Evolutionary conservation across 306 rosid species (phyloP), one percentile per base, ranked within the genome.

Genomic region (Vachellia pachyceras): DNA sequence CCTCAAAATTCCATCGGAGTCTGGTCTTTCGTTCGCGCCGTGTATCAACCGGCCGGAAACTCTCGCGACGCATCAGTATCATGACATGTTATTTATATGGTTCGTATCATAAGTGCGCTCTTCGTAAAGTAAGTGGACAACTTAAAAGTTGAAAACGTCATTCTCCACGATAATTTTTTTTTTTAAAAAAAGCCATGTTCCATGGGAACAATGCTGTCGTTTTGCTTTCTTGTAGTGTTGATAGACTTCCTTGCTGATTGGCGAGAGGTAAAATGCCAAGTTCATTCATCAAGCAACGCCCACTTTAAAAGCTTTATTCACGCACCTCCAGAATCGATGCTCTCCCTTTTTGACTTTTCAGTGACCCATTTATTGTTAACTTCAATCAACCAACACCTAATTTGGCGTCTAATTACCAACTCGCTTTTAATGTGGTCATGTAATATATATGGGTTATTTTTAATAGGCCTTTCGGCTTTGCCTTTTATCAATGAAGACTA

Each of bases 211-310:
- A 36, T 44, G 44, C 35, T 50, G 54, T 69, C 81, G 13, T 76
- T 82, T 72, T 6, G 22, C 64, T n/a, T 18, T 45, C 11, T 29
- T 41, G 20, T 4, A 13, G 55, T 12, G 10, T 6, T 23, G 12
- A 63, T 41, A 15, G 69, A 41, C 42, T 33, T 52, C 17, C 7
- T 77, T n/a, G 41, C 57, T 77, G 36, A 63, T 25, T 65, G 82
- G 65, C 79, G 39, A 54, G 17, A 10, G 25, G 29, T 72, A 60
- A 69, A 29, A 75, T 68, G 74, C 76, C 71, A 70, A 69, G 66
- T 45, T 68, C 79, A 68, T 23, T 71, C 10, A 14, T 63, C 77
- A 70, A 76, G 79, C 82, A 70, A 73, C 37, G 55, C 20, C 64
- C n/a, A n/a, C n/a, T n/a, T n/a, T n/a, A n/a, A n/a, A n/a, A n/a